Base-by-base conservation (phyloP, 306 rosid species). In the Ziziphus jujuba region DNA sequence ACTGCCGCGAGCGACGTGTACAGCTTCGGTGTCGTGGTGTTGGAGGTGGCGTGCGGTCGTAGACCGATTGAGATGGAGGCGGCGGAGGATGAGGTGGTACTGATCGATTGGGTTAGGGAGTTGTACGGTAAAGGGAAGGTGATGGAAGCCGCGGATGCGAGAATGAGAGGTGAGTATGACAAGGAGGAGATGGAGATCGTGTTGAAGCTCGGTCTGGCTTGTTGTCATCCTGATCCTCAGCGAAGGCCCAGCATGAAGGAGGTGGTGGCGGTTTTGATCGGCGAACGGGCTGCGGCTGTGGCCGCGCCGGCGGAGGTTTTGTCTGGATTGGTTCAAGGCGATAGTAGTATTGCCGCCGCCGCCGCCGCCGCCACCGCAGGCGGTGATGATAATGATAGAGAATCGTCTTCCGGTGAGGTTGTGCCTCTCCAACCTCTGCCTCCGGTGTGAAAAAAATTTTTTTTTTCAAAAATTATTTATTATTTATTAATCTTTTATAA, bases 1-100 rank as follows among this genome's bases (percentile, higher is more conserved):
- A 90, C 98, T 16, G 74, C 90, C 0, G 93, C 95, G 0, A 93
- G 96, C 13, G 98, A 93, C 13, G 89, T 93, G 28, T 93, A 81
- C 47, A 83, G 97, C 56, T 93, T 76, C 47, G 98, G 98, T 4
- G 90, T 93, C 43, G 98, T 93, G 80, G n/a, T 88, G 61, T 72
- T 93, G 74, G 98, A 93, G 65, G 97, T 93, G 47, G 93, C 85
- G 0, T 90, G 98, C 15, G 97, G 98, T 31, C 55, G 98, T 58
- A 80, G 82, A 72, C 97, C 97, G 14, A 78, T 93, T 3, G 86
- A 88, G 61, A 63, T 82, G 58, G 73, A 77, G 0, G 82, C 57
- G 67, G 69, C 20, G 76, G 98, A 87, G 66, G 96, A 90, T 25
- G 83, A 90, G 66, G 74, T 17, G 36, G 96, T 93, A 75, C 66